These are phyloP conservation scores for Euphorbia lathyris DNA, from an alignment of 345 rosid species.

Conservation along the genomic window DNA sequence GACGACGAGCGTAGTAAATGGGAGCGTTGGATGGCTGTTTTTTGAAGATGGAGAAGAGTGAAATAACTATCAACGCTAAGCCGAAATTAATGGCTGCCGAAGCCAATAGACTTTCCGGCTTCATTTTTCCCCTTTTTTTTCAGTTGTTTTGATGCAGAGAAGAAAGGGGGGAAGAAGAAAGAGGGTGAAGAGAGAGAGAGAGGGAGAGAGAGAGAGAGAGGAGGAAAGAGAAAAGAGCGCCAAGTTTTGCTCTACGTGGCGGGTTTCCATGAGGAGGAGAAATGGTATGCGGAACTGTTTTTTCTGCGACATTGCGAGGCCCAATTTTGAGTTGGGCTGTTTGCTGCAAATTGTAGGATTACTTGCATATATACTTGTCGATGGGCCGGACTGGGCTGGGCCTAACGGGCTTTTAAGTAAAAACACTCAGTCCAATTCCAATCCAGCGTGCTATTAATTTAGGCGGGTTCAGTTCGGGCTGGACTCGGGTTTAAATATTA, in stretches of 20 bases:
- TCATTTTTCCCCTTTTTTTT: conserved; percentile 31
- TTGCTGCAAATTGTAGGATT: background rate
- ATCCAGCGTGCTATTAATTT: no score
- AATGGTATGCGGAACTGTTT: background rate
- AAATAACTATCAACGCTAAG: conserved; percentile 53
- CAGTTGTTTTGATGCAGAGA: background rate
- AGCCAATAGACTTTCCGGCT: conserved; percentile 62
- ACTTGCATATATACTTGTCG: no score
- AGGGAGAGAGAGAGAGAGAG: background rate
- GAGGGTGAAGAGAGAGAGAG: background rate
- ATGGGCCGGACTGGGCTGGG: no score
- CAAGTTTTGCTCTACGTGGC: conserved; percentile 13
- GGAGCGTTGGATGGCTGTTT: conserved; percentile 74
- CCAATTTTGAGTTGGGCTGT: background rate
- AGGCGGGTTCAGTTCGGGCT: no score
- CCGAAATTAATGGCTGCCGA: conserved; percentile 81
- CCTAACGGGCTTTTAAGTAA: no score
- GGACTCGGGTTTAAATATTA: no score
- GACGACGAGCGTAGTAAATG: conserved; percentile 77
- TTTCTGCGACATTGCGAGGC: no score
- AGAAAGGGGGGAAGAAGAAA: background rate
- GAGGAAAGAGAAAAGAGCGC: background rate
- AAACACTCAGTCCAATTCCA: no score
- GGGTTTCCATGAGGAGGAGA: background rate
- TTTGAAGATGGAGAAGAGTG: conserved; percentile 76